These are phyloP conservation scores for Quercus wislizeni DNA, from an alignment of 306 rosid species.

Conservation along the genomic window DNA sequence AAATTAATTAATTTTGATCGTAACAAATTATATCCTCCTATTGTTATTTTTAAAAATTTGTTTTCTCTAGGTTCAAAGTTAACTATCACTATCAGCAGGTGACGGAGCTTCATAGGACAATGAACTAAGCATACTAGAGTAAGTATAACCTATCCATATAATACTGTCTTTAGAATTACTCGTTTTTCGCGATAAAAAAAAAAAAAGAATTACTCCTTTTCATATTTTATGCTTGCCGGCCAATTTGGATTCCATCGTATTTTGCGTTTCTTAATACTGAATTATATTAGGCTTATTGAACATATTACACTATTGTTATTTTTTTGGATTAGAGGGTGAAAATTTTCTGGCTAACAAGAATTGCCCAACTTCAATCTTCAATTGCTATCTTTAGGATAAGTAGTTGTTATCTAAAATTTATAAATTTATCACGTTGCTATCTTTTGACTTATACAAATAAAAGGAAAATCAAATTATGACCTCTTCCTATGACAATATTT, in stretches of 20 bases:
- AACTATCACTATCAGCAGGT: not conserved
- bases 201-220: conserved; percentile 6
- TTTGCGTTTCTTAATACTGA: not conserved
- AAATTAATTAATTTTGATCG: not conserved
- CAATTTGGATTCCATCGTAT: not conserved
- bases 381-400: too few relatives aligned
- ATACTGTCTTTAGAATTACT: conserved; percentile 10
- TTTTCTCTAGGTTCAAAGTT: not conserved
- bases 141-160: conserved; percentile 10
- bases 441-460: too few relatives aligned
- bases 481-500: too few relatives aligned
- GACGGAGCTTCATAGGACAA: not conserved
- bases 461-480: too few relatives aligned
- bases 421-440: too few relatives aligned
- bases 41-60: not conserved
- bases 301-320: not conserved
- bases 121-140: not conserved
- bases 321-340: too few relatives aligned
- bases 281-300: not conserved
- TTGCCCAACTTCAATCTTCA: too few relatives aligned
- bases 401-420: too few relatives aligned
- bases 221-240: conserved; percentile 29
- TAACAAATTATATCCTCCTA: not conserved
- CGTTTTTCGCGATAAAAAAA: not conserved
- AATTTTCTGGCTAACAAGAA: too few relatives aligned